Evolutionary conservation across 129 eudicot species (phyloP), one percentile per base, ranked within the genome.

Genomic region (Helianthus tuberosus): DNA sequence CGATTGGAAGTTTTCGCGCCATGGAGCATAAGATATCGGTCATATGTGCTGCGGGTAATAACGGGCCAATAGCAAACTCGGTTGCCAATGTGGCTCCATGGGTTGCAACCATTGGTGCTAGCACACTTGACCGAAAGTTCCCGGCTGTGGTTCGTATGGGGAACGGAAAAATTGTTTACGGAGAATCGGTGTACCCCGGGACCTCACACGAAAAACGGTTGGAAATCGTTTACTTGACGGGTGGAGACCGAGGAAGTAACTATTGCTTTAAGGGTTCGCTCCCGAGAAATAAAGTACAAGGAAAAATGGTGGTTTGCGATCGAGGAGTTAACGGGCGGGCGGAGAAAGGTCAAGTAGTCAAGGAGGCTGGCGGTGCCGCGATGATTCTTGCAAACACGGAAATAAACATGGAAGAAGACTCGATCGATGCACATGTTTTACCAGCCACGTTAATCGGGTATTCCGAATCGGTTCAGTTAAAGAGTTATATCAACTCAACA

Each of bases 41-140:
- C 5, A 73, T 94, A 32, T 94, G 96, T 80, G 97, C 99, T 10
- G 97, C 97, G 1, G 99, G 99, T 14, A 94, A 94, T 32, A 91
- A 89, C 14, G 99, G 99, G 15, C 97, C 97, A 0, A 77, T 84
- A 52, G 84, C 71, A 32, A 83, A 83, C 77, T 94, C 99, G 0
- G 97, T 94, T 5, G 92, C 99, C 44, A 94, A 94, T 66, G 97
- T 78, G 77, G 97, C 99, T 66, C 96, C 99, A 39, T 94, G 99
- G 99, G 89, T 91, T 58, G 85, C 97, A 12, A 94, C 99, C 38
- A 71, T 94, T 6, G 99, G 99, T 32, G 99, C 99, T 16, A 87
- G 99, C 89, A 85, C 96, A 25, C 96, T 94, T 12, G 96, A 94
- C 75, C 50, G 99, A 50, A 80, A 84, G 72, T 94, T 94, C 59